Evolutionary conservation across 805 yeast species (phyloP), one percentile per base, ranked within the genome.

Genomic region (Wickerhamomyces hampshirensis): DNA sequence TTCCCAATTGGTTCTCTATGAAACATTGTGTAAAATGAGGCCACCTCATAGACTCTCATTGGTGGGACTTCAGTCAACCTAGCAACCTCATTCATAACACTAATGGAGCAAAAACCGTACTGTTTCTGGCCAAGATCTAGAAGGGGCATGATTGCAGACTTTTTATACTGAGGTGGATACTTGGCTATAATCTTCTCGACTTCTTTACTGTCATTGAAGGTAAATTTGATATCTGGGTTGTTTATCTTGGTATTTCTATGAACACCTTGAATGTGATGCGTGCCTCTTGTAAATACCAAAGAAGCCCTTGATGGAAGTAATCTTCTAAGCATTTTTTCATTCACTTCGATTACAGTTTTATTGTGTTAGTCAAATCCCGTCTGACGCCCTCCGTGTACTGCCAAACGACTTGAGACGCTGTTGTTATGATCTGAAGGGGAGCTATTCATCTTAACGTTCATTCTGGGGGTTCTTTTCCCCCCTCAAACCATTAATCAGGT

Each of bases 41-140:
- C 95, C 46, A 85, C 95, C 60, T 85, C 94, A 61, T 85, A 85
- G 21, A 85, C 95, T 65, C 95, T 76, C 95, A 85, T 85, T 41
- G 95, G 94, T 21, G 95, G 95, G 80, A 86, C 82, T 53, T 84
- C 91, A 52, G 84, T 70, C 55, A 81, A 53, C 60, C 80, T 77
- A 36, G 95, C 95, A 34, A 85, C 95, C 58, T 86, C 82, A 67
- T 85, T 84, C 95, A 85, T 85, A 45, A 84, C 93, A 23, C 86
- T 71, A 50, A 85, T 82, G 28, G 94, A 84, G 29, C 93, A 82
- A 68, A 80, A 85, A 1, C 95, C 95, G 38, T 70, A 69, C 62
- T 85, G 95, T 53, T 94, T 82, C 65, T 85, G 95, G 28, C 93
- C 95, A 45, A 85, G 68, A 56, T 84, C 94, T 44, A 85, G 71